Conservation (phyloP, 148 eudicot genomes). For the Linanthus parryae region DNA sequence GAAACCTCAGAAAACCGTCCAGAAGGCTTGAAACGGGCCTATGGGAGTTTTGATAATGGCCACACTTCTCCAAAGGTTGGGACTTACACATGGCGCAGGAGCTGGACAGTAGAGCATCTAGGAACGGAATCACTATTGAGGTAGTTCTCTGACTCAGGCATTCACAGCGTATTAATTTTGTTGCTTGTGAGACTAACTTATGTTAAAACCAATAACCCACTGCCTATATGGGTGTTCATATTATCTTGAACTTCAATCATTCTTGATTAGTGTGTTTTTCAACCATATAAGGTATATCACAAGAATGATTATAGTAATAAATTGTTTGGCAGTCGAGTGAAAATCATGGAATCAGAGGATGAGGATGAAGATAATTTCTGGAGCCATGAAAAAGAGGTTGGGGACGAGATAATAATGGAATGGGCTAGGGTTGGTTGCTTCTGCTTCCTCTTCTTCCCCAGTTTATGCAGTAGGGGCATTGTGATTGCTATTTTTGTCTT, state of each 20-base stretch:
- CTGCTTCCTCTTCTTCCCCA: slow-evolving; percentile 14
- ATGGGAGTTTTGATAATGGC: slow-evolving; percentile 36
- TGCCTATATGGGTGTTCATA: too few species aligned
- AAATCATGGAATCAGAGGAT: slow-evolving; percentile 51
- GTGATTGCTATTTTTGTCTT: slow-evolving; percentile 6
- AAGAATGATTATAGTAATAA: slow-evolving; percentile 12
- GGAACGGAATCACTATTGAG: slow-evolving; percentile 65
- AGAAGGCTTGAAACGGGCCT: slow-evolving; percentile 27
- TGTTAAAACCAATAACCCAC: too few species aligned
- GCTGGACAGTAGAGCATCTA: slow-evolving; percentile 39
- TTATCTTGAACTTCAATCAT: too few species aligned
- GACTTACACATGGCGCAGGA: slow-evolving; percentile 20
- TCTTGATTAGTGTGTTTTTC: too few species aligned
- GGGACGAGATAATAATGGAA: slow-evolving; percentile 57
- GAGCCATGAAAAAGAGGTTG: slow-evolving; percentile 46
- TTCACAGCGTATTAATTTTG: too few species aligned
- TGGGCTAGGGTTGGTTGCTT: slow-evolving; percentile 74
- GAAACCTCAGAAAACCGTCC: slow-evolving; percentile 41
- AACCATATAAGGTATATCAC: not conserved
- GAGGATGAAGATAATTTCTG: slow-evolving; percentile 51
- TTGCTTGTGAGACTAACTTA: too few species aligned
- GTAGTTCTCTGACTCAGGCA: slow-evolving; percentile 22
- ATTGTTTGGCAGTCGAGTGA: slow-evolving; percentile 76
- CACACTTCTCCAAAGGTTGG: slow-evolving; percentile 31
- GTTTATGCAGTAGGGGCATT: slow-evolving; percentile 6